These are phyloP conservation scores for Picea sitchensis DNA, from an alignment of 75 land plant species.

Conservation along the genomic window DNA sequence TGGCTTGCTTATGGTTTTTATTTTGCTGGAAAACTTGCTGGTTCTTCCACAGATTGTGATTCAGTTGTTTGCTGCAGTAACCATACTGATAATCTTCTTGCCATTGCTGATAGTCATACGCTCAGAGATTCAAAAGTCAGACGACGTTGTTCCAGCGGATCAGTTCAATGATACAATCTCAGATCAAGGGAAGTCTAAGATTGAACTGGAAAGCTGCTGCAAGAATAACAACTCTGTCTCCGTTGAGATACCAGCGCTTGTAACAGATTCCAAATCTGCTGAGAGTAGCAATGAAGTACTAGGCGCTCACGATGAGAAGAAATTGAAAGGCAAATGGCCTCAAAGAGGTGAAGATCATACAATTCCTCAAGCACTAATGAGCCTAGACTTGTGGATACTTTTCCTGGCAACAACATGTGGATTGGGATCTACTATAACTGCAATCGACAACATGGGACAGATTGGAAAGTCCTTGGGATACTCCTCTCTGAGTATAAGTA, in stretches of 20 bases:
- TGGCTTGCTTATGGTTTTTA: constrained; percentile 24
- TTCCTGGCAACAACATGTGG: constrained; percentile 28
- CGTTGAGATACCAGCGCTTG: not conserved
- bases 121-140: not conserved
- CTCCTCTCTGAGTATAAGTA: constrained; percentile 12
- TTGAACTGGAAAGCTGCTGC: not conserved
- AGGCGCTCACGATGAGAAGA: not conserved
- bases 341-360: constrained; percentile 30
- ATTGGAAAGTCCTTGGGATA: constrained; percentile 32
- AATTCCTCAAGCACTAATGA: constrained; percentile 20
- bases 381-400: constrained; percentile 34
- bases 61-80: too few relatives aligned
- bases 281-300: not conserved
- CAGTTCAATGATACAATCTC: not conserved
- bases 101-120: too few relatives aligned
- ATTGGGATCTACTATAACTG: constrained; percentile 32
- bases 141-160: not conserved
- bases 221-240: not conserved
- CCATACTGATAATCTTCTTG: too few relatives aligned
- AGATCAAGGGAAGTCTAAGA: not conserved
- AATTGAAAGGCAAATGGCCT: constrained; percentile 8
- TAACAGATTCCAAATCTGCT: not conserved
- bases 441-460: constrained; percentile 44
- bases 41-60: not conserved
- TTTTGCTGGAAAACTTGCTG: constrained; percentile 22